Base-by-base conservation (phyloP, 2,329 filamentous ascomycete genomes). In the Curvularia verruculosa region DNA sequence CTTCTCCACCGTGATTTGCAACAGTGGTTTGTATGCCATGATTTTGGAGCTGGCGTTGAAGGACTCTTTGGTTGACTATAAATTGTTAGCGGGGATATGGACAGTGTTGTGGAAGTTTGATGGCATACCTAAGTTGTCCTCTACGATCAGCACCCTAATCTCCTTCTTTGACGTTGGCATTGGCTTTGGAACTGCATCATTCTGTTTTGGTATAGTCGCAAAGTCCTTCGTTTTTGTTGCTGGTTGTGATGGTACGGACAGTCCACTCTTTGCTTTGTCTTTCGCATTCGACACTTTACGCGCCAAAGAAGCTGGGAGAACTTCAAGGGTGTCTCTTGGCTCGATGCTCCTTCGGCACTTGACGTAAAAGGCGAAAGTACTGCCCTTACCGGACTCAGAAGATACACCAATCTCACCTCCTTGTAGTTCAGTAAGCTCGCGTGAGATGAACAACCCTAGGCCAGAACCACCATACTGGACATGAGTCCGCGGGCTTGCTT, bases 381-480 rank as follows among this genome's bases (percentile, higher is more conserved):
- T 90, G 37, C 90, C 90, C 36, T 85, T 80, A 12, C 87, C 89
- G 55, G 86, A 83, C 59, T 84, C 79, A 0, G 88, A 90, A 1
- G 83, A 82, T 2, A 94, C 88, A 1, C 90, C 90, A 45, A 95
- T 92, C 58, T 90, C 87, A 3, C 91, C 91, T 19, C 90, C 89
- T 71, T 93, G 90, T 10, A 94, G 79, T 70, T 94, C 90, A 0
- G 89, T 91, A n/a, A 95, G 81, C 52, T 90, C 85, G 23, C 89
- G 84, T 36, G 87, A 90, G 62, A 94, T 93, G 73, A 92, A 94
- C 0, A 94, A 80, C 0, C 91, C 91, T 1, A 95, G 81, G 0
- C 91, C 91, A 0, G 87, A 90, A 0, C 91, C 91, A 21, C 90
- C 91, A 63, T 94, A 92, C 64, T 91, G 86, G 15, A 91, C 86